phyloP scores from a whole-genome alignment of 768 basidiomycete genomes.

The Lactarius hatsudake region DNA sequence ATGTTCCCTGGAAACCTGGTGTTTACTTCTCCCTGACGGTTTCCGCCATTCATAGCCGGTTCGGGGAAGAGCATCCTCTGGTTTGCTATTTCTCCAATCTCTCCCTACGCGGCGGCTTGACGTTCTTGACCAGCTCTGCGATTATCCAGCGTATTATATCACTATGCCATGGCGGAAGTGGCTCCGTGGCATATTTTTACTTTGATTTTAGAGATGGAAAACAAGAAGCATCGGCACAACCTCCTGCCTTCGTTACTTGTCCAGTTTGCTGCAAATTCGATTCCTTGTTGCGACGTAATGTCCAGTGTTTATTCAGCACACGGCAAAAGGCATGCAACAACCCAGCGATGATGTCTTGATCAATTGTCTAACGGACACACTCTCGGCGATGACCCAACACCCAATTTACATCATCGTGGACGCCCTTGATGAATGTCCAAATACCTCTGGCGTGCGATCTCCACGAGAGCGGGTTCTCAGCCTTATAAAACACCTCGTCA shows the following conservation, averaged over 20 bases:
- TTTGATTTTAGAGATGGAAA: not conserved
- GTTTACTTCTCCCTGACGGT: not conserved
- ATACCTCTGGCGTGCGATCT: not conserved
- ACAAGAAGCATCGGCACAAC: not conserved
- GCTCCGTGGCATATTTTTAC: not conserved
- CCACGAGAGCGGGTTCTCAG: not conserved
- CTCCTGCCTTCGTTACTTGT: not conserved
- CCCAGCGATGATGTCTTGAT: not conserved
- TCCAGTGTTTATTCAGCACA: not conserved
- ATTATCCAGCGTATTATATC: not conserved
- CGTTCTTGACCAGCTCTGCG: not conserved
- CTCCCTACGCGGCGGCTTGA: not conserved
- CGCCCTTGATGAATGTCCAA: not conserved
- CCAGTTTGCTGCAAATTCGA: not conserved
- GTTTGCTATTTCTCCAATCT: not conserved
- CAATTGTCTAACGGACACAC: not conserved
- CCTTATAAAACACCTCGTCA: not conserved
- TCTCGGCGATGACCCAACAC: not conserved
- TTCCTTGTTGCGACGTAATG: not conserved
- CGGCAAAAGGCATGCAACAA: not conserved
- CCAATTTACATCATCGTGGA: not conserved
- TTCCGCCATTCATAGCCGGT: not conserved
- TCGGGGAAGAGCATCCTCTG: not conserved
- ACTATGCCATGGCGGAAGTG: not conserved
- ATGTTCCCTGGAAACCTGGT: not conserved